phyloP scores from a whole-genome alignment of 2,329 filamentous ascomycete species.

The Fusarium pseudonygamai region DNA sequence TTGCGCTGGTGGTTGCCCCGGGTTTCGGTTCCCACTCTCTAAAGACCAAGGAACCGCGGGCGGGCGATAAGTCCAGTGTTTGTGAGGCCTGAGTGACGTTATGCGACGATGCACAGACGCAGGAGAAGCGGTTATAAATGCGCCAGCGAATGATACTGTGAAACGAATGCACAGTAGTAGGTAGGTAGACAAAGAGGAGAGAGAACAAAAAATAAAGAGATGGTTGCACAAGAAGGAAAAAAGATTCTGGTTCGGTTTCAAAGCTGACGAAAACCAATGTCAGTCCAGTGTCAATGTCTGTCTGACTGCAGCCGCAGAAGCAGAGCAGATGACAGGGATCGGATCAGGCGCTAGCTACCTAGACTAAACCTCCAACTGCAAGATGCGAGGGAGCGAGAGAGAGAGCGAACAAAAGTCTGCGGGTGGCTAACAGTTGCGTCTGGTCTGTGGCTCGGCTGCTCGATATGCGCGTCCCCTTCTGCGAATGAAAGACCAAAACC shows the following conservation, averaged over 20 bases:
- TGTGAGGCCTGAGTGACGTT: constrained; percentile 16
- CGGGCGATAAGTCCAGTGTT: background rate
- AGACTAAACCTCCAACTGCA: background rate
- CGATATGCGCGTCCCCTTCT: constrained; percentile 2
- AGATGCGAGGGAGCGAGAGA: background rate
- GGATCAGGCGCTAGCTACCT: constrained; percentile 15
- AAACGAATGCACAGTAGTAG: constrained; percentile 14
- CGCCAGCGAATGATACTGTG: background rate
- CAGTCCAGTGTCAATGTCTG: background rate
- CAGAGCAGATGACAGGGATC: constrained; percentile 6
- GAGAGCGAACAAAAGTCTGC: background rate
- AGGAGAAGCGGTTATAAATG: background rate
- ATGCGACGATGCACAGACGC: constrained; percentile 16
- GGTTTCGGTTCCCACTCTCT: constrained; percentile 29
- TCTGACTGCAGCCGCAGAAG: constrained; percentile 21
- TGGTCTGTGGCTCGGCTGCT: constrained; percentile 28
- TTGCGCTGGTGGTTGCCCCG: constrained; percentile 38
- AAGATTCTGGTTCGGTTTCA: constrained; percentile 29
- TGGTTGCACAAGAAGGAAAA: constrained; percentile 22
- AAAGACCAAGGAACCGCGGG: constrained; percentile 11
- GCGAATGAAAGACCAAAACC: background rate
- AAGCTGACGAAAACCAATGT: constrained; percentile 41
- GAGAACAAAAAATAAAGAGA: background rate
- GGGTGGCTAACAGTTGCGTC: constrained; percentile 34
- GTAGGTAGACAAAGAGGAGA: background rate